Conservation (phyloP, 2,329 filamentous ascomycete species). For the Aspergillus flavus region DNA sequence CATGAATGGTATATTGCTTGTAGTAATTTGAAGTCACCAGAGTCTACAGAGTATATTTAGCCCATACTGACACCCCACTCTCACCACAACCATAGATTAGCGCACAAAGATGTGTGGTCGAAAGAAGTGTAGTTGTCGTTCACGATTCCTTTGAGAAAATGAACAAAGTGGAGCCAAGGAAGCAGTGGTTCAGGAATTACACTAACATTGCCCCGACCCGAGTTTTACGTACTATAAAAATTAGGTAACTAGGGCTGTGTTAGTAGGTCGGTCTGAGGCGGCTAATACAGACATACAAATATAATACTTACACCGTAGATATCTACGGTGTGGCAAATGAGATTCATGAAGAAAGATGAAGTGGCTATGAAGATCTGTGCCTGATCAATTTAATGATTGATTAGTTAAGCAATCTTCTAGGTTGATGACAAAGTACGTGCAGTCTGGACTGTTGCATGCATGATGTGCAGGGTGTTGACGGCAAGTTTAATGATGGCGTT, state of each 20-base stretch:
- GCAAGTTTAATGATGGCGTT: background rate
- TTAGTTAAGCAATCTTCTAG: background rate
- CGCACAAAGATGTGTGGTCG: background rate
- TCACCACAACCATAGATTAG: background rate
- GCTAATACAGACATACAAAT: too few relatives aligned
- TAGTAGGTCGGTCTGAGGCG: background rate
- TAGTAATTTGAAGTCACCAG: too few relatives aligned
- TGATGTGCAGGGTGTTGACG: background rate
- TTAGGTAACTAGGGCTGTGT: background rate
- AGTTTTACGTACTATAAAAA: background rate
- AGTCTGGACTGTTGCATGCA: slow-evolving; percentile 8
- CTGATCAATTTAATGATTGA: background rate
- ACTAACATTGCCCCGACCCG: background rate
- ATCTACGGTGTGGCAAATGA: background rate
- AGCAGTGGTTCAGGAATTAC: background rate
- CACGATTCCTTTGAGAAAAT: background rate
- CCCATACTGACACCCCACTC: background rate
- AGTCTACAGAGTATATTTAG: background rate
- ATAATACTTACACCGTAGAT: too few relatives aligned
- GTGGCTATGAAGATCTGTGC: background rate
- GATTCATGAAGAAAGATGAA: background rate
- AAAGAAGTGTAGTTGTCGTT: background rate
- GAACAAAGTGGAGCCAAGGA: background rate
- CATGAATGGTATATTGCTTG: too few relatives aligned
- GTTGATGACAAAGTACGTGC: slow-evolving; percentile 6